phyloP scores from a whole-genome alignment of 202 grass and related monocot genomes.

The Digitaria exilis region DNA sequence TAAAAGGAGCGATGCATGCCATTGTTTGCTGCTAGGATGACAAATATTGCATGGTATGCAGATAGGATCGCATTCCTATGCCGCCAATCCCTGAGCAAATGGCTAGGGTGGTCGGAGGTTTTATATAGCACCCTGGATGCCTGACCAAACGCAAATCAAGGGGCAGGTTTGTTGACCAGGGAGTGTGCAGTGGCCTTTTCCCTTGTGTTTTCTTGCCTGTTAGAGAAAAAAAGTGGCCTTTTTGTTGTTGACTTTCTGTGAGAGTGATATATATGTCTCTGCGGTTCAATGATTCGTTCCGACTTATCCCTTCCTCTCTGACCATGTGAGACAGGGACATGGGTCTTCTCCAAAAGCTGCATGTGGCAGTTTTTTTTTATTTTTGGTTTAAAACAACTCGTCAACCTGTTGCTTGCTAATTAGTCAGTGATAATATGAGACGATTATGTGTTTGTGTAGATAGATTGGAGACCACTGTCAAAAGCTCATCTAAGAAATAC shows the following conservation, averaged over 20 bases:
- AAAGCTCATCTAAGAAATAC: neutral
- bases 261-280: neutral
- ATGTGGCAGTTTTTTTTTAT: neutral
- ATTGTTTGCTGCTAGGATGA: neutral
- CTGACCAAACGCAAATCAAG: neutral
- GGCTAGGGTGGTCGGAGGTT: neutral
- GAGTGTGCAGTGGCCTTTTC: no score
- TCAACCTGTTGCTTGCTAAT: neutral
- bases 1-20: neutral
- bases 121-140: neutral
- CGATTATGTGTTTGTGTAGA: neutral
- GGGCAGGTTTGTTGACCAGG: neutral
- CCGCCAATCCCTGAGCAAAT: neutral
- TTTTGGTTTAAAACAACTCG: neutral
- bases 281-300: conserved; percentile 12
- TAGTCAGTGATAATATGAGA: neutral
- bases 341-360: neutral
- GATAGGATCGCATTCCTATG: neutral
- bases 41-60: neutral
- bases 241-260: neutral
- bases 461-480: neutral
- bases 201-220: no score
- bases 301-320: neutral
- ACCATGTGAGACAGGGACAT: neutral
- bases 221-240: neutral